A percentile compares a stretch with the other conserved stretches of the same genome.
Evolutionary conservation across 139 green algal species (phyloP).

Genomic region (Chlamydomonas sp.): DNA sequence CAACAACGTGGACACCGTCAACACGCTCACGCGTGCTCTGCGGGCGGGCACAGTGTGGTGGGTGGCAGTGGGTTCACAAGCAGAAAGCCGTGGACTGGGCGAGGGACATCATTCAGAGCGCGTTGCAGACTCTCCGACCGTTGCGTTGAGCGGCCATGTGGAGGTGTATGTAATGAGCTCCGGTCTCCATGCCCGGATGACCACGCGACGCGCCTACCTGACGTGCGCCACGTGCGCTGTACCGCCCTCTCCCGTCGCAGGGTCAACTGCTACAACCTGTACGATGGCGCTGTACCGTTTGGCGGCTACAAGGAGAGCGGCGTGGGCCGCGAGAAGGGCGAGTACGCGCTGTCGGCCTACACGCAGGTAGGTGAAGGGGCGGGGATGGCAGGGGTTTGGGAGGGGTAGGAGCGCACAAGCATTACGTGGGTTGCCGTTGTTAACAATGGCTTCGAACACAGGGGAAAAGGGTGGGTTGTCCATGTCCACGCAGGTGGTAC

Average conservation of each 20-base stretch:
- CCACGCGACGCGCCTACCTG: no score
- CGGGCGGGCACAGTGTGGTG: conserved; percentile 67
- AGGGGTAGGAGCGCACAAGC: no score
- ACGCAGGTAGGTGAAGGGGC: conserved; percentile 55
- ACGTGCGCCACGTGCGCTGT: not conserved
- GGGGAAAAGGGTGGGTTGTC: no score
- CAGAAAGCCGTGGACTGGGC: not conserved
- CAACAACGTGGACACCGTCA: conserved; percentile 67
- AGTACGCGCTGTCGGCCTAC: conserved; percentile 77
- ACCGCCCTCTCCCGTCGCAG: not conserved
- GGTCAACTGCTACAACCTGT: conserved; percentile 63
- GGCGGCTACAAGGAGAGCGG: conserved; percentile 77
- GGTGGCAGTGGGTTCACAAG: not conserved
- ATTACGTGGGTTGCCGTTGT: no score
- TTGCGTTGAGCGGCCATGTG: no score
- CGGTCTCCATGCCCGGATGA: no score
- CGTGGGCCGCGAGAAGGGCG: conserved; percentile 76
- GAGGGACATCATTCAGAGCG: not conserved
- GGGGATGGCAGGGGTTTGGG: not conserved
- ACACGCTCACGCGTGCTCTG: conserved; percentile 67
- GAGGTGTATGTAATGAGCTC: no score
- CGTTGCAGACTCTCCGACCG: no score
- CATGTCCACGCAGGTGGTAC: no score
- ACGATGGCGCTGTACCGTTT: conserved; percentile 55
- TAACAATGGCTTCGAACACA: no score